These are phyloP conservation scores for Didymella lethalis DNA, from an alignment of 2,329 filamentous ascomycete species.

Conservation along the genomic window DNA sequence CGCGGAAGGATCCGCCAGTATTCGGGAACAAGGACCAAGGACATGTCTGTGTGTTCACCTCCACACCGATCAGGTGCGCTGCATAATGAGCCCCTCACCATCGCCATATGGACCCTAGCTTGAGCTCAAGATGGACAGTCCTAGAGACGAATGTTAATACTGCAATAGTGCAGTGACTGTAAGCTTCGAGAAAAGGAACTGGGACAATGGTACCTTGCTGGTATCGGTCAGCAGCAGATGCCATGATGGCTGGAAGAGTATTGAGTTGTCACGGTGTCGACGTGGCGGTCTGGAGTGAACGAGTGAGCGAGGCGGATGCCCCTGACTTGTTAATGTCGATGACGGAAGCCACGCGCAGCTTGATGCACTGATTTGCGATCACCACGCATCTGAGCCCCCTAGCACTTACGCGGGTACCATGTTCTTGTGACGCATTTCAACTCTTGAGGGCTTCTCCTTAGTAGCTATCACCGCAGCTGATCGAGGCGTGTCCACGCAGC, in stretches of 20 bases:
- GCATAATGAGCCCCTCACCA: background rate
- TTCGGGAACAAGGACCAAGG: background rate
- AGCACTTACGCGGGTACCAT: background rate
- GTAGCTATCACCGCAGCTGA: background rate
- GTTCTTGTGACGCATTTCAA: slow-evolving; percentile 2
- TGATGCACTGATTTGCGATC: background rate
- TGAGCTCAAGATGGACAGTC: background rate
- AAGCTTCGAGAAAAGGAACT: background rate
- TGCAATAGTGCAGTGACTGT: background rate
- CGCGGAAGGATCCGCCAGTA: slow-evolving; percentile 2
- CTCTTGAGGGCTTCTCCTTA: background rate
- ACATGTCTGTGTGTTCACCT: background rate
- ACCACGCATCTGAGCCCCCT: background rate
- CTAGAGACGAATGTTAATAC: background rate
- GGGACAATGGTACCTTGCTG: slow-evolving; percentile 3
- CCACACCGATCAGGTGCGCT: slow-evolving; percentile 12
- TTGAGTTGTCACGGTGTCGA: background rate
- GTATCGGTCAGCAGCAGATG: background rate
- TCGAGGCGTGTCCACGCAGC: background rate
- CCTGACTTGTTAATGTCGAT: slow-evolving; percentile 1
- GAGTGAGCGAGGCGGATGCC: background rate
- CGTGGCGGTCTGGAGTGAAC: background rate
- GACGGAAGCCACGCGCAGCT: slow-evolving; percentile 2
- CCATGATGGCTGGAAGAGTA: too few relatives aligned
- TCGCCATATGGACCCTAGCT: background rate